Evolutionary conservation across 2,329 filamentous ascomycete species (phyloP), one percentile per base, ranked within the genome.

Genomic region (Shiraia sp.): DNA sequence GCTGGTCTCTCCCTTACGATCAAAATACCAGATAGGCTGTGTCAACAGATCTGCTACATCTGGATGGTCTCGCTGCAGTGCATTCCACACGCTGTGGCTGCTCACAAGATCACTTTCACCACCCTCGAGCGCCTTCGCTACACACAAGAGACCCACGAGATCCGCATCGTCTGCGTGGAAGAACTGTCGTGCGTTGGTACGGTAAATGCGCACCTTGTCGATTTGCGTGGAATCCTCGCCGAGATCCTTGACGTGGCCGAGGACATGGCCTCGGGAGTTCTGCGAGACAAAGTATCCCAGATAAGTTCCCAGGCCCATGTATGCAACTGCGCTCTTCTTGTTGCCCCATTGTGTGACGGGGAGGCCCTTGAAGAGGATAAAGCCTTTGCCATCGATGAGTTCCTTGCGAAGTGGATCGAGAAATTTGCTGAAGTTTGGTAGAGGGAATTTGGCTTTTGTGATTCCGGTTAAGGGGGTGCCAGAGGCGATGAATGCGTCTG

Each of bases 201-300:
- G 81, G 75, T 95, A 95, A 70, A 95, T 95, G 57, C 90, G 85
- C 47, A 95, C 89, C 57, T 85, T 86, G 73, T 95, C 87, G 58
- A 90, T 95, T 72, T 90, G 85, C 4, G 78, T 81, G 17, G 86
- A 78, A 66, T 95, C 89, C 54, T 91, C 90, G 32, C 88, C 88
- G 3, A 93, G 79, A 70, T 95, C 90, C 72, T 95, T 92, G 57
- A 95, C 90, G 67, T 95, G 90, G 6, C 90, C 90, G 1, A 95
- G 80, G 8, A 95, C 87, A 70, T 95, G 90, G 31, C 90, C 90
- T 13, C 83, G 81, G 13, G 85, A 84, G 72, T 96, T 95, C 63
- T 96, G 90, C 16, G 83, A 88, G 28, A 95, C 82, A 51, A 93
- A 92, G 74, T 95, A 93, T 44, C 90, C 90, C 8, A 95, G 78